Evolutionary conservation across 2,329 filamentous ascomycete species (phyloP).

Genomic region (Sarocladium kiliense): DNA sequence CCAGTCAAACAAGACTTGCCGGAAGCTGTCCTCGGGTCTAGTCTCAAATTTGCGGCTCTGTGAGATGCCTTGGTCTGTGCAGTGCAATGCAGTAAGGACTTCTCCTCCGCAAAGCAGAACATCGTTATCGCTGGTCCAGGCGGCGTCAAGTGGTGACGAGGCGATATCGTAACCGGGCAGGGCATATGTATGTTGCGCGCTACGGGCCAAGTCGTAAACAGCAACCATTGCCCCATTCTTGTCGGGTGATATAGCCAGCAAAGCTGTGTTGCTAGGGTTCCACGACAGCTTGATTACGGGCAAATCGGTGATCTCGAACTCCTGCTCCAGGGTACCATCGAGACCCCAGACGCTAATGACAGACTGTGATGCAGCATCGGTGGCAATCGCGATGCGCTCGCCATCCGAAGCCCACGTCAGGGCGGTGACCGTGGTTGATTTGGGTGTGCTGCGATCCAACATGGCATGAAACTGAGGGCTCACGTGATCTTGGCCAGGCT

Average conservation of each 20-base stretch:
- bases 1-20: slow-evolving; percentile 52
- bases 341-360: slow-evolving; percentile 52
- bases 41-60: slow-evolving; percentile 46
- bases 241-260: slow-evolving; percentile 53
- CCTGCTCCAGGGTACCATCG: slow-evolving; percentile 46
- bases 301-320: slow-evolving; percentile 53
- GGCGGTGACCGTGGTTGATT: slow-evolving; percentile 49
- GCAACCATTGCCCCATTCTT: slow-evolving; percentile 50
- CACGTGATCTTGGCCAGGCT: slow-evolving; percentile 36
- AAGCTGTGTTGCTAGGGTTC: slow-evolving; percentile 50
- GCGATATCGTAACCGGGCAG: slow-evolving; percentile 46
- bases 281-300: slow-evolving; percentile 58
- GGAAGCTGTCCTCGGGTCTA: slow-evolving; percentile 47
- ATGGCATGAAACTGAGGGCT: slow-evolving; percentile 33
- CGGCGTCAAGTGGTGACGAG: slow-evolving; percentile 49
- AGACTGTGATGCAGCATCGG: slow-evolving; percentile 45
- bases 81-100: slow-evolving; percentile 43
- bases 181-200: slow-evolving; percentile 41
- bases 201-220: slow-evolving; percentile 41
- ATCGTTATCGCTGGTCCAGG: slow-evolving; percentile 54
- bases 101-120: slow-evolving; percentile 57
- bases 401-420: slow-evolving; percentile 58
- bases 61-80: slow-evolving; percentile 40
- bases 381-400: slow-evolving; percentile 50
- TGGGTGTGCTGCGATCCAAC: slow-evolving; percentile 44